These are phyloP conservation scores for Diaporthe longicolla DNA, from an alignment of 2,329 filamentous ascomycete species.

Conservation along the genomic window DNA sequence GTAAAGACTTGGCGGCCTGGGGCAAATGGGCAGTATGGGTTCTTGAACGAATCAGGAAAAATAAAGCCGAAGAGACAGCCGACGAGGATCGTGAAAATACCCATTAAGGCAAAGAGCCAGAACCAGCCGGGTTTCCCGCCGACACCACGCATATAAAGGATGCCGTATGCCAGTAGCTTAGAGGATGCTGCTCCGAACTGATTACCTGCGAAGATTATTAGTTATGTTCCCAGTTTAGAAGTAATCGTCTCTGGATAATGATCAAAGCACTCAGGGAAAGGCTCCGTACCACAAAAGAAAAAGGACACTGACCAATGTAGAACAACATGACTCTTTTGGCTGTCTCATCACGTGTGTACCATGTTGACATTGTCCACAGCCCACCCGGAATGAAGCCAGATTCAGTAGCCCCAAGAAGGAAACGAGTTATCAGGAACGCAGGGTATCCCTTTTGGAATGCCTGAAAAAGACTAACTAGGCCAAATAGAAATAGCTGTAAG, in stretches of 20 bases:
- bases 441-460: slow-evolving; percentile 55
- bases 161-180: slow-evolving; percentile 59
- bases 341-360: slow-evolving; percentile 62
- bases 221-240: neutral
- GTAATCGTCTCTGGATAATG: too few species aligned
- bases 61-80: slow-evolving; percentile 50
- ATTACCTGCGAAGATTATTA: slow-evolving; percentile 48
- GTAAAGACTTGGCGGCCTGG: slow-evolving; percentile 36
- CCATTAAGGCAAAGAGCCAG: slow-evolving; percentile 50
- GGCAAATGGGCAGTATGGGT: slow-evolving; percentile 5
- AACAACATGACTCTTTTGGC: slow-evolving; percentile 61
- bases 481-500: slow-evolving; percentile 41
- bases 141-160: slow-evolving; percentile 54
- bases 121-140: slow-evolving; percentile 51
- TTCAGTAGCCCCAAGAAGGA: slow-evolving; percentile 57
- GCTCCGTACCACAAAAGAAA: neutral
- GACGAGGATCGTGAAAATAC: slow-evolving; percentile 53
- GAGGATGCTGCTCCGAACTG: slow-evolving; percentile 57
- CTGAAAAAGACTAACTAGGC: slow-evolving; percentile 57
- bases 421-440: slow-evolving; percentile 54
- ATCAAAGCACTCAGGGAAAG: too few species aligned
- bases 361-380: slow-evolving; percentile 62
- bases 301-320: slow-evolving; percentile 53
- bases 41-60: slow-evolving; percentile 48
- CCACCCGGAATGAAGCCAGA: slow-evolving; percentile 62